phyloP scores from a whole-genome alignment of 2,329 filamentous ascomycete genomes.

The Didymosphaeria variabile region DNA sequence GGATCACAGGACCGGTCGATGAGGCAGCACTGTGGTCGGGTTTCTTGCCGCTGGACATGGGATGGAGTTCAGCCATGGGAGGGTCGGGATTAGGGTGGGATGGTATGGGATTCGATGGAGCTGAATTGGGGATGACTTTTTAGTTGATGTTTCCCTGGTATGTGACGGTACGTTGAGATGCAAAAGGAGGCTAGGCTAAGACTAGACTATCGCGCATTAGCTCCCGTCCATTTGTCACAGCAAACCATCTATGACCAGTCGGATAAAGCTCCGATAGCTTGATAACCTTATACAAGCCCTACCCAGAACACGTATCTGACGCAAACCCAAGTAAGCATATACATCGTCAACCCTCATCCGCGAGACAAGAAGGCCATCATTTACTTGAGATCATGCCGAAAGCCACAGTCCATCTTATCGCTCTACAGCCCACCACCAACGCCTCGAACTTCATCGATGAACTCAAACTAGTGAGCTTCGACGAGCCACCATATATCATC shows the following conservation, averaged over 20 bases:
- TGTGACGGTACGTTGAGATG: not conserved
- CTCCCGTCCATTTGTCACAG: not conserved
- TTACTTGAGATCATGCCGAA: not conserved
- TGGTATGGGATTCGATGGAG: constrained; percentile 37
- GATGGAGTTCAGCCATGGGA: constrained; percentile 38
- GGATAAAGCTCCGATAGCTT: not conserved
- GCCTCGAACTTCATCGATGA: not conserved
- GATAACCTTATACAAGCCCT: not conserved
- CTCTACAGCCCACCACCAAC: not conserved
- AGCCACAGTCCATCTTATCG: not conserved
- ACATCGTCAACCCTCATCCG: not conserved
- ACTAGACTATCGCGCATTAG: not conserved
- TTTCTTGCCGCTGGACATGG: constrained; percentile 51
- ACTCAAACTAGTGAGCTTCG: not conserved
- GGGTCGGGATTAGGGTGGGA: constrained; percentile 43
- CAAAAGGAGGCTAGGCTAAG: too few species aligned
- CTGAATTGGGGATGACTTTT: constrained; percentile 42
- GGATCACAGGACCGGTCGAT: constrained; percentile 29
- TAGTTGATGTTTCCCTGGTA: constrained; percentile 16
- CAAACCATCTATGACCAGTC: not conserved
- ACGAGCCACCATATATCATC: not conserved
- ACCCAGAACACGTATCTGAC: not conserved
- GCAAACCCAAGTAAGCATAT: not conserved
- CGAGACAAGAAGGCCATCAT: not conserved
- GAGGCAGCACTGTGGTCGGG: constrained; percentile 46